Evolutionary conservation across 441 rosid genomes (phyloP), one percentile per base, ranked within the genome.

Genomic region (Capsella rubella): DNA sequence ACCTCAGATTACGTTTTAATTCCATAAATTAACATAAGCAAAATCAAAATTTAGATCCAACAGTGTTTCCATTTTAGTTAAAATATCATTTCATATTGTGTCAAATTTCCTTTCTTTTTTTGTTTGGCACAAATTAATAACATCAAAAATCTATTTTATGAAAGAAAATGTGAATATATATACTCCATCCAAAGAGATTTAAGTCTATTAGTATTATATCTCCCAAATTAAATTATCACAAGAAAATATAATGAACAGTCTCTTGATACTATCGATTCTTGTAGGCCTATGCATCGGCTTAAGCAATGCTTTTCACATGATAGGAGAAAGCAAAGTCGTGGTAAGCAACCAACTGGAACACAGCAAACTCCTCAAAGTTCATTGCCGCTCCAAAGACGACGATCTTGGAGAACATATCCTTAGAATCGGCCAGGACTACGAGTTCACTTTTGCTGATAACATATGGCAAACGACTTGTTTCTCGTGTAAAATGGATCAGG

Each of bases 291-390:
- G 70, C 60, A 76, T 37, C 4, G 37, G 70, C 60, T 37, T 69
- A 69, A 62, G 52, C 71, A 47, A 61, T 35, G 74, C 42, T 18
- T 61, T 39, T 0, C 60, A 54, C 40, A 34, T 21, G 58, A 4
- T 69, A 62, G 79, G 70, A 46, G 35, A 39, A 39, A 76, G 70
- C 64, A 69, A 28, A 54, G 71, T 76, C 18, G 28, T 16, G 35
- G 0, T 76, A 29, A 69, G 71, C 39, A 76, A 76, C 64, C 71
- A 76, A 27, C 14, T 69, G 51, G 15, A 69, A 64, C 75, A 76
- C 66, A 62, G 8, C 54, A 76, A 76, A 53, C 66, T 54, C 37
- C 79, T 76, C 35, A 76, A 62, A 58, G 54, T 76, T 46, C 66
- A 11, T 47, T 76, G 79, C 39, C n/a, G 7, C 1, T 46, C 69